Base-by-base conservation (phyloP, 345 rosid genomes). In the Populus alba region DNA sequence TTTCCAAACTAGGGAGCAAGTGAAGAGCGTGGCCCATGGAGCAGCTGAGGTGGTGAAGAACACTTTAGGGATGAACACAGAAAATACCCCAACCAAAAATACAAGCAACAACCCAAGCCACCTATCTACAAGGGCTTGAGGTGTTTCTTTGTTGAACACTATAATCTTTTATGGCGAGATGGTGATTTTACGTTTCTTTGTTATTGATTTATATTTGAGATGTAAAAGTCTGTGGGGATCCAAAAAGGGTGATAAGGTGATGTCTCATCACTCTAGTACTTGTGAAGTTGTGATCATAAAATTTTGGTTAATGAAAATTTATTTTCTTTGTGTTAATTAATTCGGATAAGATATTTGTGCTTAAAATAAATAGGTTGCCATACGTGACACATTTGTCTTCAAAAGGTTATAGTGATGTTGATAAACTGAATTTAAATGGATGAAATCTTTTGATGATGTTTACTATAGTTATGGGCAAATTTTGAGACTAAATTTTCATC, bases 31-130 rank as follows among this genome's bases (percentile, higher is more conserved):
- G 80, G 86, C 86, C 1, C 77, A 78, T 2, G 85, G 80, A n/a
- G 85, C 85, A 71, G 85, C 85, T 25, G 79, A 71, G 17, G 84
- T 78, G 29, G 75, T 84, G 73, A 84, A 61, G 82, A 81, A 23
- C 75, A 84, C 87, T 18, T 49, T 84, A 4, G 84, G 84, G 15
- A 33, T 33, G 82, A 75, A 68, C 73, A 1, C 61, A 1, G 68
- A 75, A 22, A 68, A 22, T 55, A 51, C 4, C 9, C 22, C 76
- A 4, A 16, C 62, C 33, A 22, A 1, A 20, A 55, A 33, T 17
- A 37, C 57, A 37, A n/a, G 37, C 37, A 27, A 27, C 69, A 57
- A 5, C 55, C 20, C 25, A 6, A 35, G 41, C 49, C 35, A 61
- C 53, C 35, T 53, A 11, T 9, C 66, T 1, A 33, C 77, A 8